Base-by-base conservation (phyloP, 768 basidiomycete species). In the Agaricus subrufescens region DNA sequence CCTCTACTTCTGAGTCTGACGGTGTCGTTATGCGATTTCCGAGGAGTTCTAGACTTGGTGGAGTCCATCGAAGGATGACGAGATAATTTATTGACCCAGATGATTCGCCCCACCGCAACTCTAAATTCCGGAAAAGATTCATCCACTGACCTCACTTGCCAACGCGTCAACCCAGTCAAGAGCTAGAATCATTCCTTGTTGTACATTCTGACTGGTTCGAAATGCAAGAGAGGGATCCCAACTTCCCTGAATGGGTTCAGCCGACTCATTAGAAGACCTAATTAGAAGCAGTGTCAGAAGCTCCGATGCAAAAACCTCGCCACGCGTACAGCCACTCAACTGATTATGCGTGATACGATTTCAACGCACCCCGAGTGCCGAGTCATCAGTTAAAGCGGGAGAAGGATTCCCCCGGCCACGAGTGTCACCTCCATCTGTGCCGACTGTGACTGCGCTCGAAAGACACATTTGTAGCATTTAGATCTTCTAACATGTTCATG, bases 191-290 rank as follows among this genome's bases (percentile, higher is more conserved):
- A 46, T 44, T 7, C 23, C 23, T 11, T 46, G 5, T 19, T n/a
- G 19, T 26, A 29, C 34, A 15, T 46, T 19, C 23, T 6, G n/a
- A 27, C 42, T 26, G 7, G 25, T 14, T 9, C 26, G 25, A n/a
- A 40, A 26, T n/a, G 23, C 39, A 5, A 29, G 30, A 48, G 42
- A 3, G 50, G 50, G 14, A 40, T 4, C 11, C 12, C 39, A 6
- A 26, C 11, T 42, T 11, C 50, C 26, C 43, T 5, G 15, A 40
- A 10, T 27, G 14, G 38, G 15, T 26, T 19, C 10, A n/a, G 27
- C 23, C 25, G 30, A 42, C 46, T 48, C 46, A 54, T 54, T 54
- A 54, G 53, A 54, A 54, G 53, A 48, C 25, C 53, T 54, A 38
- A 48, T 54, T 54, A 54, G 53, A 54, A 54, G 46, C 26, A 34